Base-by-base conservation (phyloP, 495 filamentous ascomycete genomes). In the Daldinia loculata region DNA sequence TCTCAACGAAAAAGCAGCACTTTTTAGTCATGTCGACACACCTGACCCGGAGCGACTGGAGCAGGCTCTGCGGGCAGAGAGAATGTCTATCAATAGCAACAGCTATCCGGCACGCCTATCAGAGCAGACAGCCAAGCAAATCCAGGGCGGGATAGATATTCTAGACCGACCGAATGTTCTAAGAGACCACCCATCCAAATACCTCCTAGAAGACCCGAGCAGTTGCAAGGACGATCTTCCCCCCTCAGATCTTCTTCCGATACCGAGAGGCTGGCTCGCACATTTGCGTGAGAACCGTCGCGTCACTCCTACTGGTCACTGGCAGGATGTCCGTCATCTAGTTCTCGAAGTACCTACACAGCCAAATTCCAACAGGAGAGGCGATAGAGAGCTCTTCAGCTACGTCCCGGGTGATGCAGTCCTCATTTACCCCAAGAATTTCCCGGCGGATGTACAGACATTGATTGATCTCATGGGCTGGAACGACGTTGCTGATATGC, bases 251-350 rank as follows among this genome's bases (percentile, higher is more conserved):
- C 64, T 86, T 29, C 79, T 93, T 2, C 88, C 89, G 0, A 83
- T 93, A 26, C 86, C 87, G 1, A 79, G 80, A 24, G 79, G 83
- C 2, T 73, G 84, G 27, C 73, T 75, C 0, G 84, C 81, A 8
- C 75, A 59, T 0, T 19, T 93, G 1, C 7, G 79, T 0, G 63
- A 81, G 24, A 97, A 97, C 75, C 77, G 79, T n/a, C 87, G 94
- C 30, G 74, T 97, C 0, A 98, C 95, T 0, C 88, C 94, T 2
- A 48, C 70, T 6, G 81, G 77, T 6, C 95, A 99, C 78, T 98
- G 93, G 91, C 95, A 99, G 78, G 96, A 98, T 82, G 95, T 98
- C 32, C 90, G 95, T 2, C 87, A 89, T 56, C 79, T 98, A n/a
- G 78, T 76, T 1, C 81, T 97, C 15, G 82, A 83, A 0, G 76